phyloP scores from a whole-genome alignment of 164 flowering plant genomes.

The Aristolochia californica region DNA sequence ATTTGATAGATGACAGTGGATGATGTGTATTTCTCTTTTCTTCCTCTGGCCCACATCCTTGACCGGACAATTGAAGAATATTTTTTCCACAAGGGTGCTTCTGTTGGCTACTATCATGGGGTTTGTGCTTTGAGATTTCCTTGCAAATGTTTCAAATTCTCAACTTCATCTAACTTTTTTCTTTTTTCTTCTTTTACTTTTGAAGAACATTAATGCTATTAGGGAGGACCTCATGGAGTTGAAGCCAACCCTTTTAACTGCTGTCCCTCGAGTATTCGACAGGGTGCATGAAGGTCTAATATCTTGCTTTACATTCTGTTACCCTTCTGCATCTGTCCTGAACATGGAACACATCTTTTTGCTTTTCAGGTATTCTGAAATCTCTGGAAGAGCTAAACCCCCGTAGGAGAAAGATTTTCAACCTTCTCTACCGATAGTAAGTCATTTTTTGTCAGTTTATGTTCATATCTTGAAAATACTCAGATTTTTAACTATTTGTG shows the following conservation, averaged over 20 bases:
- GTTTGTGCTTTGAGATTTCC: conserved; percentile 22
- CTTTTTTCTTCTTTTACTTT: conserved; percentile 1
- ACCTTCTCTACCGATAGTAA: conserved; percentile 67
- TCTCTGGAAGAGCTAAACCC: conserved; percentile 66
- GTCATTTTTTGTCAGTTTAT: conserved; percentile 6
- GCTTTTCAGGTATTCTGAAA: conserved; percentile 46
- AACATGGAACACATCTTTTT: neutral
- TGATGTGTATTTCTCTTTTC: conserved; percentile 88
- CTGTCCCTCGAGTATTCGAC: conserved; percentile 90
- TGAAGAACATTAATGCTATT: conserved; percentile 63
- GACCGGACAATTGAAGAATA: conserved; percentile 92
- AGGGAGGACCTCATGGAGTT: conserved; percentile 78
- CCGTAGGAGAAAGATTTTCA: conserved; percentile 45
- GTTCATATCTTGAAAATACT: neutral
- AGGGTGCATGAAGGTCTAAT: conserved; percentile 70
- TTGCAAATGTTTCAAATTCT: neutral
- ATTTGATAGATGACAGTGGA: conserved; percentile 71
- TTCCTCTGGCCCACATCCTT: conserved; percentile 95
- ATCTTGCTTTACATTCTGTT: neutral
- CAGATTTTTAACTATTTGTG: neutral
- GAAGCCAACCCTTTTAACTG: conserved; percentile 88
- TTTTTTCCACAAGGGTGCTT: conserved; percentile 85
- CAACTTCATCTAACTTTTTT: neutral
- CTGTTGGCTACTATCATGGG: conserved; percentile 95
- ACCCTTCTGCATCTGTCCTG: neutral